phyloP scores from a whole-genome alignment of 1,284 basidiomycete species.

The Polyporus tsugae region DNA sequence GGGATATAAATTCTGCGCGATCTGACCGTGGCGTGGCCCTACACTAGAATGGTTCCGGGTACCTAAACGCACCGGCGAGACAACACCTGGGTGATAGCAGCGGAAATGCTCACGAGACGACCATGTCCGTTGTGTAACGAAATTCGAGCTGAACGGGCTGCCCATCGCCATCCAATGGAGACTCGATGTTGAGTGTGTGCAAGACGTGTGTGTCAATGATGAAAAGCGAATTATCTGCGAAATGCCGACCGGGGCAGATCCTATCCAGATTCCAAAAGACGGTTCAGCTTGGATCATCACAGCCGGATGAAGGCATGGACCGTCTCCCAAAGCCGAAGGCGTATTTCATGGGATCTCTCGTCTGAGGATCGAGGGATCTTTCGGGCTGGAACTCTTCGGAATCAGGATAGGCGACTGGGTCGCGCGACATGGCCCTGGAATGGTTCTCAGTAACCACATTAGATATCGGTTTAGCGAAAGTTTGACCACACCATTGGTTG shows the following conservation, averaged over 20 bases:
- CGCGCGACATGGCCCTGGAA: slow-evolving; percentile 38
- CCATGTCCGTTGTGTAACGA: slow-evolving; percentile 4
- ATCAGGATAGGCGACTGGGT: slow-evolving; percentile 28
- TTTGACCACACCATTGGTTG: slow-evolving; percentile 16
- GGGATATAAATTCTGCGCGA: neutral
- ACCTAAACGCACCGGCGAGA: neutral
- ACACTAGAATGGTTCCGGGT: slow-evolving; percentile 8
- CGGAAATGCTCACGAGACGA: neutral
- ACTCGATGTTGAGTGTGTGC: slow-evolving; percentile 31
- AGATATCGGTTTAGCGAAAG: neutral
- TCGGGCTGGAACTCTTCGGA: slow-evolving; percentile 36
- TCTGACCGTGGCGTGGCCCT: neutral
- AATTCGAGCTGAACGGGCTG: neutral
- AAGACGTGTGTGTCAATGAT: slow-evolving; percentile 32
- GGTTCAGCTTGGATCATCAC: neutral
- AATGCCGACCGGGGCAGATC: slow-evolving; percentile 31
- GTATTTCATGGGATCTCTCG: slow-evolving; percentile 15
- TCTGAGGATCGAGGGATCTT: slow-evolving; percentile 19
- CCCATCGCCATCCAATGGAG: slow-evolving; percentile 14
- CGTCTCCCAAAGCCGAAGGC: slow-evolving; percentile 28
- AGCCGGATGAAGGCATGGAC: neutral
- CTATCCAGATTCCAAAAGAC: slow-evolving; percentile 1
- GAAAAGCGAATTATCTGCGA: slow-evolving; percentile 32
- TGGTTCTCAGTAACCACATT: neutral
- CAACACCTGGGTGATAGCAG: no score